Conservation (phyloP, 1,284 basidiomycete species). For the Blastosporella zonata region DNA sequence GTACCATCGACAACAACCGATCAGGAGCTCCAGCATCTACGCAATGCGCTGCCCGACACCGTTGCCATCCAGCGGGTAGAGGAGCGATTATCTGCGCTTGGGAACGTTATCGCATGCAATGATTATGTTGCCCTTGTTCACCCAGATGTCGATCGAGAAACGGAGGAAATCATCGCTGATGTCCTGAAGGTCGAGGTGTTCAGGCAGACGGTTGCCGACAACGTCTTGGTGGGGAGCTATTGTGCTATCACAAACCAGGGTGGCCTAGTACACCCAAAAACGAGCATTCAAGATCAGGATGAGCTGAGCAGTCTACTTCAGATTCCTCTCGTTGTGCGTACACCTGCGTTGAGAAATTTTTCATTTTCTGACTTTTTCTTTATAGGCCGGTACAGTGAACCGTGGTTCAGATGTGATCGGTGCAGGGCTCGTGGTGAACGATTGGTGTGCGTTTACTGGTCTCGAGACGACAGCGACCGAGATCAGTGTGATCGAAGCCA, state of each 20-base stretch:
- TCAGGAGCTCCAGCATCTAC: constrained; percentile 96
- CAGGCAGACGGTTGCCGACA: constrained; percentile 94
- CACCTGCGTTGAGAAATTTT: constrained; percentile 1
- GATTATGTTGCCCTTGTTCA: constrained; percentile 97
- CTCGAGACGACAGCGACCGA: constrained; percentile 98
- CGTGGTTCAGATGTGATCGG: constrained; percentile 97
- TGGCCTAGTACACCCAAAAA: constrained; percentile 96
- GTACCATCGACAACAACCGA: constrained; percentile 96
- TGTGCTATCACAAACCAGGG: constrained; percentile 95
- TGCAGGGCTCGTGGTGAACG: constrained; percentile 96
- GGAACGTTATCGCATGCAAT: constrained; percentile 98
- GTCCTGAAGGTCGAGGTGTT: constrained; percentile 99
- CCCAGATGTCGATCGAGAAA: constrained; percentile 97
- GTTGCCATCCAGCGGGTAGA: constrained; percentile 96
- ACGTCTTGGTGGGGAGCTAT: constrained; percentile 96
- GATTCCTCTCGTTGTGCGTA: constrained; percentile 87
- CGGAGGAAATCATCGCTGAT: constrained; percentile 99
- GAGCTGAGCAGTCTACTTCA: constrained; percentile 95
- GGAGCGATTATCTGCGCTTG: constrained; percentile 93
- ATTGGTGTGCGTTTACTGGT: constrained; percentile 98
- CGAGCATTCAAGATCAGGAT: constrained; percentile 95
- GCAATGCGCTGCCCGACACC: constrained; percentile 91
- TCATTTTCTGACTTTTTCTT: constrained; percentile 5
- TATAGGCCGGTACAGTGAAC: constrained; percentile 96
- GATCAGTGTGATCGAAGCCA: constrained; percentile 95